A percentile compares a stretch with the other conserved stretches of the same genome.
phyloP scores from a whole-genome alignment of 768 basidiomycete species.

The Phylloporus rhodoxanthus region DNA sequence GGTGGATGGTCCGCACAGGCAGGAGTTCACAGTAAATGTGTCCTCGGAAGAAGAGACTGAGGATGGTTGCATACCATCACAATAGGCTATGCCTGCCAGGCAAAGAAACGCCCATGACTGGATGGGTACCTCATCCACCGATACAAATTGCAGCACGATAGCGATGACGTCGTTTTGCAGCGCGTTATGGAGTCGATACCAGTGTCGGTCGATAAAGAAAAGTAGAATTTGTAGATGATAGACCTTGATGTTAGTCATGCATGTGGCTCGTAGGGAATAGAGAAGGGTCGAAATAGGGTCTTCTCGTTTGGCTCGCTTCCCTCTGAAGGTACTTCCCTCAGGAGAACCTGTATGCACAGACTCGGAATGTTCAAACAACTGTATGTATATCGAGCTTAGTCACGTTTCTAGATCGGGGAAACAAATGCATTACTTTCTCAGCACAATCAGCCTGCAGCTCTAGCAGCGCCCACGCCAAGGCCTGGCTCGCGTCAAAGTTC shows the following conservation, averaged over 20 bases:
- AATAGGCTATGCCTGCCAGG: slow-evolving; percentile 63
- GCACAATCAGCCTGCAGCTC: slow-evolving; percentile 79
- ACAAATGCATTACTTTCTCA: slow-evolving; percentile 44
- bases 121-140: slow-evolving; percentile 53
- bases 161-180: slow-evolving; percentile 54
- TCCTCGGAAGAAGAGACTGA: slow-evolving; percentile 1
- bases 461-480: slow-evolving; percentile 71
- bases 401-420: not conserved
- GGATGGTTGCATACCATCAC: slow-evolving; percentile 30
- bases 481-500: slow-evolving; percentile 65
- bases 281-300: slow-evolving; percentile 58
- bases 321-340: slow-evolving; percentile 25
- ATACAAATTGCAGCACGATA: slow-evolving; percentile 54
- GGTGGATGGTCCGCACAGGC: slow-evolving; percentile 25
- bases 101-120: slow-evolving; percentile 87
- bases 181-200: slow-evolving; percentile 52
- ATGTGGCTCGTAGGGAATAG: slow-evolving; percentile 36
- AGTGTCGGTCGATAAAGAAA: slow-evolving; percentile 80
- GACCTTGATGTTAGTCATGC: slow-evolving; percentile 34
- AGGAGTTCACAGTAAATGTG: not conserved
- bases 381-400: slow-evolving; percentile 4
- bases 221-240: slow-evolving; percentile 70
- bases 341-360: slow-evolving; percentile 38
- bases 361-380: slow-evolving; percentile 67
- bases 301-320: slow-evolving; percentile 51